A percentile compares a stretch with the other conserved stretches of the same genome.
Conservation (phyloP, 176 grass and related monocot genomes). For the Avena atlantica region DNA sequence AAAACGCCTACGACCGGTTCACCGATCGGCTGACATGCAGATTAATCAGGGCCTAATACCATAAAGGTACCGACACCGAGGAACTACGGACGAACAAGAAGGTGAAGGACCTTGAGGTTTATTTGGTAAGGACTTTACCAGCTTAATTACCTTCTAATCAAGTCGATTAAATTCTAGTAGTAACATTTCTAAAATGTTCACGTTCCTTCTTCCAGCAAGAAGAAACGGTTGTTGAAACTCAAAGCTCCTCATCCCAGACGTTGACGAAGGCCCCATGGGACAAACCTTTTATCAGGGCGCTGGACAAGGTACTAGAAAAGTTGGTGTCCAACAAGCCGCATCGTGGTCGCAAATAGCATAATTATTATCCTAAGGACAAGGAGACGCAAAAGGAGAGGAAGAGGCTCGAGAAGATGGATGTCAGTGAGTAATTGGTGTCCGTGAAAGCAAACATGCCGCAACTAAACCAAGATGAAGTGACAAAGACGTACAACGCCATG, state of each 20-base stretch:
- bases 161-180: too few relatives aligned
- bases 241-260: not conserved
- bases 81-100: too few relatives aligned
- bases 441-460: not conserved
- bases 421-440: not conserved
- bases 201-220: not conserved
- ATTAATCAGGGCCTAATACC: too few relatives aligned
- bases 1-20: too few relatives aligned
- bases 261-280: not conserved
- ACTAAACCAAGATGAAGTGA: not conserved
- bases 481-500: not conserved
- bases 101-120: too few relatives aligned
- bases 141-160: too few relatives aligned
- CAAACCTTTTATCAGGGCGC: not conserved
- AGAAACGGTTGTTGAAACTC: too few relatives aligned
- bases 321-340: not conserved
- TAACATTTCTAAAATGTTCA: too few relatives aligned
- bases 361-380: not conserved
- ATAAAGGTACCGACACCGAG: too few relatives aligned
- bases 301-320: not conserved
- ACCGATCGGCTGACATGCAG: too few relatives aligned
- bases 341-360: not conserved
- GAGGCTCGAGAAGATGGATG: not conserved
- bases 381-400: not conserved
- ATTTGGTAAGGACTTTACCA: too few relatives aligned